Evolutionary conservation across 202 grass and related monocot species (phyloP).

Genomic region (Panicum virgatum): DNA sequence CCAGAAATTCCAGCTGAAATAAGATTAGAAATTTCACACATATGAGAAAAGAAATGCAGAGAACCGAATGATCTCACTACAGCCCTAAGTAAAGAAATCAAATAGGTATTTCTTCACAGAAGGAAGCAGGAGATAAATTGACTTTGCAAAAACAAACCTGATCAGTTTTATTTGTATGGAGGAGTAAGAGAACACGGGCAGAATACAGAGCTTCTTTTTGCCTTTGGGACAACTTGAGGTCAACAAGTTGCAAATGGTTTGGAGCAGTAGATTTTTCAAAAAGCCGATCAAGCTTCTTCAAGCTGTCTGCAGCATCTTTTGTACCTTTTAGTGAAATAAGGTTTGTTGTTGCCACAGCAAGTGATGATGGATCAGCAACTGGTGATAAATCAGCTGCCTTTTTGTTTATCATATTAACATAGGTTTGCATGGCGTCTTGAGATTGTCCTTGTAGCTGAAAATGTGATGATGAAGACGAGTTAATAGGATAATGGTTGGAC

Average conservation of each 20-base stretch:
- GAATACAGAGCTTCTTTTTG: conserved; percentile 88
- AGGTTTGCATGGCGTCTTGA: conserved; percentile 78
- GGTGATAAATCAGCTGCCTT: conserved; percentile 46
- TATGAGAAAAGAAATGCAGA: neutral
- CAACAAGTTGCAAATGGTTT: conserved; percentile 72
- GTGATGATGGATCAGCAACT: conserved; percentile 60
- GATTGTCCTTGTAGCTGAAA: conserved; percentile 82
- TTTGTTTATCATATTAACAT: conserved; percentile 60
- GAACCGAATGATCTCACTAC: neutral
- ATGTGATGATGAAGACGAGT: conserved; percentile 4
- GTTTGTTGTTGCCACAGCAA: conserved; percentile 83
- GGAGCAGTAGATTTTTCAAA: conserved; percentile 63
- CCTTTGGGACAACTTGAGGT: conserved; percentile 64
- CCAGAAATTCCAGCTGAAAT: neutral
- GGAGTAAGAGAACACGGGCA: conserved; percentile 80
- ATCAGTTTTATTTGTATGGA: conserved; percentile 80
- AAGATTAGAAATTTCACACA: conserved; percentile 2
- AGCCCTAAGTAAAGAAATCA: neutral
- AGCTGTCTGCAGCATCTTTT: conserved; percentile 76
- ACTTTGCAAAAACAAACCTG: conserved; percentile 53
- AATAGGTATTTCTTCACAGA: conserved; percentile 1
- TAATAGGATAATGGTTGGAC: conserved; percentile 7
- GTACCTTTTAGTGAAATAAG: conserved; percentile 77
- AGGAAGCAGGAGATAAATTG: neutral
- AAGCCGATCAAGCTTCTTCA: conserved; percentile 77